These are phyloP conservation scores for Solanum corneliomulleri DNA, from an alignment of 257 asterid genomes.

Conservation along the genomic window DNA sequence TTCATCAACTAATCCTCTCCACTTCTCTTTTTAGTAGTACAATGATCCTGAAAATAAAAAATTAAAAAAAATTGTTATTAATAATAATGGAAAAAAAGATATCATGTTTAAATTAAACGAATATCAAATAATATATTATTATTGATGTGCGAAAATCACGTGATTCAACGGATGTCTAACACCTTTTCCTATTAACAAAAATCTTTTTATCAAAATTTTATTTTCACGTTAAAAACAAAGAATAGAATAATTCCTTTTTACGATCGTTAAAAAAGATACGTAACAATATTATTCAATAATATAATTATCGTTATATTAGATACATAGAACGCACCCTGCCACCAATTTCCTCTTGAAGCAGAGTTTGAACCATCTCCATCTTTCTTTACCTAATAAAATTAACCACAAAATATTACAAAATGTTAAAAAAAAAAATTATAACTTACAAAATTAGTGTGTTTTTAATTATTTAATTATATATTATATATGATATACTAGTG, in stretches of 20 bases:
- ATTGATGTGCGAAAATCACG: not conserved
- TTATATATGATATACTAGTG: too few species aligned
- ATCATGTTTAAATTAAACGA: not conserved
- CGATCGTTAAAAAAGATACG: too few species aligned
- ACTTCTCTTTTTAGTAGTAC: conserved; percentile 23
- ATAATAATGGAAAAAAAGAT: not conserved
- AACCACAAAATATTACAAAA: not conserved
- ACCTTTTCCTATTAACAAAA: too few species aligned
- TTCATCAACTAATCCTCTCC: not conserved
- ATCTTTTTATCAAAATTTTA: too few species aligned
- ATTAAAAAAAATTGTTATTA: not conserved
- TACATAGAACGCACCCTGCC: conserved; percentile 43
- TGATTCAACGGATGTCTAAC: too few species aligned
- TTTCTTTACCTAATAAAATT: conserved; percentile 30
- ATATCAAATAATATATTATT: not conserved
- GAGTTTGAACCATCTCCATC: conserved; percentile 13
- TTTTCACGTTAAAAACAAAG: too few species aligned
- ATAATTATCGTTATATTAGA: not conserved
- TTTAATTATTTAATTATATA: not conserved
- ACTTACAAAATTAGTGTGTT: not conserved
- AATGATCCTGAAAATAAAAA: conserved; percentile 44
- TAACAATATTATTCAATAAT: not conserved
- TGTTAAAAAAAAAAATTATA: not conserved
- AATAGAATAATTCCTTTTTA: not conserved
- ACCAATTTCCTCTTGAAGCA: conserved; percentile 89